Conservation (phyloP, 2,329 filamentous ascomycete genomes). For the Microdochium paspali region DNA sequence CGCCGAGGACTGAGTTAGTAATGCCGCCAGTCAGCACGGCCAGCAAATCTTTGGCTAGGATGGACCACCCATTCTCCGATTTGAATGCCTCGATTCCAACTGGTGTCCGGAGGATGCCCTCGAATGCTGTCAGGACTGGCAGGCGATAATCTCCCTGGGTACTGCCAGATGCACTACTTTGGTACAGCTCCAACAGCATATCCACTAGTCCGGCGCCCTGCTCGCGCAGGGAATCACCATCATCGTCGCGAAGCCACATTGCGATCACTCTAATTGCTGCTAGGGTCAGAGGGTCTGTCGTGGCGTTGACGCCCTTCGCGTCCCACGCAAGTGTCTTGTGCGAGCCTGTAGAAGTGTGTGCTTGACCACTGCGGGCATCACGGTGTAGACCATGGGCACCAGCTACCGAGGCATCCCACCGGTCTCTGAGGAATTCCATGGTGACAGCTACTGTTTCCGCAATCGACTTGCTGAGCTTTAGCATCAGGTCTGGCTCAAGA, state of each 20-base stretch:
- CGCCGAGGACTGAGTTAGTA: constrained; percentile 37
- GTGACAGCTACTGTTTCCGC: constrained; percentile 54
- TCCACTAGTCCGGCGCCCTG: constrained; percentile 52
- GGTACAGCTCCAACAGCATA: constrained; percentile 55
- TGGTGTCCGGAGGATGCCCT: constrained; percentile 42
- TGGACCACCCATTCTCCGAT: constrained; percentile 42
- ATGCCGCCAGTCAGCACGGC: constrained; percentile 21
- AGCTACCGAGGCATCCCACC: constrained; percentile 59
- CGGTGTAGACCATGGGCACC: constrained; percentile 53
- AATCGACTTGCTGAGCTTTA: constrained; percentile 51
- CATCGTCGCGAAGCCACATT: constrained; percentile 62
- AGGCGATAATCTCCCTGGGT: constrained; percentile 41
- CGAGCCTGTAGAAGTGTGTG: constrained; percentile 33
- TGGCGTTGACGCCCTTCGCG: constrained; percentile 34
- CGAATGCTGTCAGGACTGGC: constrained; percentile 48
- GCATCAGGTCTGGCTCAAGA: constrained; percentile 47
- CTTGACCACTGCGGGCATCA: constrained; percentile 35
- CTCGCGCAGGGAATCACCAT: constrained; percentile 46
- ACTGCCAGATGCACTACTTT: constrained; percentile 15
- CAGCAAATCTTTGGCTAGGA: constrained; percentile 40
- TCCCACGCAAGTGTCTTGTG: constrained; percentile 49
- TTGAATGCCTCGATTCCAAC: constrained; percentile 39
- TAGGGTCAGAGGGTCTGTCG: constrained; percentile 48
- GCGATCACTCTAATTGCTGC: constrained; percentile 48
- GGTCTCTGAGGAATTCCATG: constrained; percentile 57